These are phyloP conservation scores for Candida ponderosae DNA, from an alignment of 805 yeast species.

Conservation along the genomic window DNA sequence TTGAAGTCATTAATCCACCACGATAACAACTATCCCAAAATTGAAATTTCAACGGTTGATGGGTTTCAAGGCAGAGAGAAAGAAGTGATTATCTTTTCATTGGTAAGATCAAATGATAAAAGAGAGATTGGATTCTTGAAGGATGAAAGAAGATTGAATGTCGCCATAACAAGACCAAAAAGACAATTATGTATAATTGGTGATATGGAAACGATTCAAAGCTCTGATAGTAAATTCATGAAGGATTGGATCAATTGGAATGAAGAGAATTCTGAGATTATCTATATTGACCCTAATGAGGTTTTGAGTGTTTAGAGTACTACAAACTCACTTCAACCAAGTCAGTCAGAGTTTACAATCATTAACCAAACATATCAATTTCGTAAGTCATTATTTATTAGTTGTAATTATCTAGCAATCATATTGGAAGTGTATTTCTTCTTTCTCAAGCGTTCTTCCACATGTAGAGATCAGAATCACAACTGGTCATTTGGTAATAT, in stretches of 20 bases:
- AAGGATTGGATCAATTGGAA: conserved; percentile 64
- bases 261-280: conserved; percentile 56
- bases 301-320: conserved; percentile 12
- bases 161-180: conserved; percentile 87
- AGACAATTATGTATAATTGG: conserved; percentile 83
- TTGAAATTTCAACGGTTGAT: conserved; percentile 88
- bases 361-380: too few relatives aligned
- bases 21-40: conserved; percentile 21
- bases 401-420: too few relatives aligned
- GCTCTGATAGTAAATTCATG: conserved; percentile 37
- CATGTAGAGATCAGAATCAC: conserved; percentile 7
- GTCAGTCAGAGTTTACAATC: too few relatives aligned
- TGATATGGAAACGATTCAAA: conserved; percentile 63
- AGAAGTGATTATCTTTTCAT: conserved; percentile 69
- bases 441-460: not conserved
- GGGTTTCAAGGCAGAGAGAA: conserved; percentile 97
- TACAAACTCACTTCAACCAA: too few relatives aligned
- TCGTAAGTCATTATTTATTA: not conserved
- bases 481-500: conserved; percentile 19
- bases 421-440: too few relatives aligned
- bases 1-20: conserved; percentile 40
- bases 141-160: conserved; percentile 78
- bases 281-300: conserved; percentile 53
- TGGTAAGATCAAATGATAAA: conserved; percentile 73
- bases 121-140: conserved; percentile 74